phyloP scores from a whole-genome alignment of 345 rosid species.

The Populus davidiana region DNA sequence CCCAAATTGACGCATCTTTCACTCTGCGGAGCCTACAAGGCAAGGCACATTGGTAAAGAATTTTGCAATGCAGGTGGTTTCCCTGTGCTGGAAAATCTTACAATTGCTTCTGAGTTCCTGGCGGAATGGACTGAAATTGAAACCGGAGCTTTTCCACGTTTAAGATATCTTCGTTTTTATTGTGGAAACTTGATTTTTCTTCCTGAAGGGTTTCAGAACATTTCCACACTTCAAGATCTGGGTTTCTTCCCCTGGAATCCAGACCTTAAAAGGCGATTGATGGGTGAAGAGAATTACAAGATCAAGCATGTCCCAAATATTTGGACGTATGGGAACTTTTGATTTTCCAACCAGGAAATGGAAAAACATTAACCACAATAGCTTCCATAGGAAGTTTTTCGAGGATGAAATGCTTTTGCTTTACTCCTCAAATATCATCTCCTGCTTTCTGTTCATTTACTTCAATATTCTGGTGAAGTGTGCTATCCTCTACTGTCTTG shows the following conservation, averaged over 20 bases:
- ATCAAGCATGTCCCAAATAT: not conserved
- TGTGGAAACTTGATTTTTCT: not conserved
- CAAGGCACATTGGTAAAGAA: constrained; percentile 12
- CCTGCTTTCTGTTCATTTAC: too few relatives aligned
- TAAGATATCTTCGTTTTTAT: not conserved
- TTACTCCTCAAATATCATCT: not conserved
- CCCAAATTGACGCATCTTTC: constrained; percentile 9
- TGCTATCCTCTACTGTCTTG: too few relatives aligned
- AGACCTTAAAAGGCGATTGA: constrained; percentile 9
- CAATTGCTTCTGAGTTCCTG: not conserved
- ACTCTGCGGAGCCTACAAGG: constrained; percentile 5
- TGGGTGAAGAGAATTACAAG: constrained; percentile 7
- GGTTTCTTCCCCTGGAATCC: not conserved
- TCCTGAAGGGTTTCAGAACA: constrained; percentile 12
- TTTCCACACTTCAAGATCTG: constrained; percentile 6
- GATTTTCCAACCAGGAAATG: not conserved
- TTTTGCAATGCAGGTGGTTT: constrained; percentile 20
- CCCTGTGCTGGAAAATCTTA: not conserved
- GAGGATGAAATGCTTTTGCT: not conserved
- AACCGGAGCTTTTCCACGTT: too few relatives aligned
- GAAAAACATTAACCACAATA: too few relatives aligned
- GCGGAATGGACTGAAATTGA: too few relatives aligned
- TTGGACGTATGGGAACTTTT: too few relatives aligned
- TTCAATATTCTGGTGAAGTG: too few relatives aligned
- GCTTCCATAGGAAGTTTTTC: too few relatives aligned